Conservation (phyloP, 1,139 yeast genomes). For the Yamadazyma dendronema region DNA sequence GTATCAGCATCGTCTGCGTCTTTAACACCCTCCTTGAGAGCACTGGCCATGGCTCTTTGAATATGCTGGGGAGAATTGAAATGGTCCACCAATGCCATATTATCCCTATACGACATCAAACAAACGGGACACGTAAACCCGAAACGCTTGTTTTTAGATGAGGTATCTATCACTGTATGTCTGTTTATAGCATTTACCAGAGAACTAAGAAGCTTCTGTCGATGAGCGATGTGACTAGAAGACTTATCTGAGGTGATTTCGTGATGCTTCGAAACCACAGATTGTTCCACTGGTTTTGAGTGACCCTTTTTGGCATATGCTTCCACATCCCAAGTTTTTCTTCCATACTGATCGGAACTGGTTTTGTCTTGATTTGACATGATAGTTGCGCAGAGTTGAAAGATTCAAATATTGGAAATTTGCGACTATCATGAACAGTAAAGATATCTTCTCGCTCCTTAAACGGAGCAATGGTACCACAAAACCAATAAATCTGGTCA, state of each 20-base stretch:
- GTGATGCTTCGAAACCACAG: constrained; percentile 2
- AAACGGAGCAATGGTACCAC: constrained; percentile 5
- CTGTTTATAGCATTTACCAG: constrained; percentile 36
- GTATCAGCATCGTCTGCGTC: constrained; percentile 23
- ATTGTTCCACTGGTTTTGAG: constrained; percentile 1
- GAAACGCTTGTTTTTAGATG: constrained; percentile 53
- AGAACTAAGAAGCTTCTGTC: constrained; percentile 28
- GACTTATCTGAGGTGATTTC: constrained; percentile 18
- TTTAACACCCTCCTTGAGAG: too few species aligned
- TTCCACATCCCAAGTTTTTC: constrained; percentile 69
- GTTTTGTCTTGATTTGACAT: not conserved
- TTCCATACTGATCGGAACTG: constrained; percentile 49
- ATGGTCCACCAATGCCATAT: constrained; percentile 78
- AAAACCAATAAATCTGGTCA: not conserved
- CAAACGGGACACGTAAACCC: constrained; percentile 86
- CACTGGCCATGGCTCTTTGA: constrained; percentile 23
- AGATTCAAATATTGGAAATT: too few species aligned
- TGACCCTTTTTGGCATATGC: constrained; percentile 47
- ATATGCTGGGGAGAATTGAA: constrained; percentile 68
- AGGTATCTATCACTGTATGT: constrained; percentile 34
- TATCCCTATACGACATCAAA: constrained; percentile 76
- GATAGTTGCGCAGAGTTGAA: too few species aligned
- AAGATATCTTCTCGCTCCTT: constrained; percentile 12
- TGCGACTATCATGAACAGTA: constrained; percentile 2
- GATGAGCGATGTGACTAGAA: constrained; percentile 26